Evolutionary conservation across 2,329 filamentous ascomycete species (phyloP).

Genomic region (Curvularia spicifera): DNA sequence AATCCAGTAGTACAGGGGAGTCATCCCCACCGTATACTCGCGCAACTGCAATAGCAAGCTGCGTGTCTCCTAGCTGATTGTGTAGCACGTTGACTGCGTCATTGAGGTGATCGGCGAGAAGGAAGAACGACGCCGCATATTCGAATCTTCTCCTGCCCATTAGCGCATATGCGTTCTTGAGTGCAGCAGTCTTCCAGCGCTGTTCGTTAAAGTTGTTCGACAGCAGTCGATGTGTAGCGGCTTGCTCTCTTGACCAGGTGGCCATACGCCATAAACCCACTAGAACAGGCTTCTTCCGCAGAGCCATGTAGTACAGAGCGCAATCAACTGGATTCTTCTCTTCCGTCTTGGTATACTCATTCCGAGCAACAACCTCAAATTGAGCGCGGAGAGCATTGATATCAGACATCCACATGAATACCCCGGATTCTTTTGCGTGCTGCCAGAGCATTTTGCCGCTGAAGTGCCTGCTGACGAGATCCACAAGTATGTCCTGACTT

Average conservation of each 20-base stretch:
- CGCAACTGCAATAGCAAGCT: conserved; percentile 86
- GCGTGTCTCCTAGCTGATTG: conserved; percentile 85
- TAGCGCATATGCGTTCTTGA: conserved; percentile 96
- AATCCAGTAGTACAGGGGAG: conserved; percentile 72
- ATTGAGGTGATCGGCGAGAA: conserved; percentile 82
- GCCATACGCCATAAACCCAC: conserved; percentile 96
- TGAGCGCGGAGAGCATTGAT: conserved; percentile 73
- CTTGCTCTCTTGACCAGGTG: conserved; percentile 84
- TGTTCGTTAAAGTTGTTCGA: conserved; percentile 89
- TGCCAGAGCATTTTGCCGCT: conserved; percentile 83
- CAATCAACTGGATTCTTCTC: conserved; percentile 90
- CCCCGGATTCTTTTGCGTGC: conserved; percentile 81
- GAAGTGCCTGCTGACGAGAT: conserved; percentile 81
- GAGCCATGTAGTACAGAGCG: conserved; percentile 86
- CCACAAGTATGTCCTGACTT: conserved; percentile 87
- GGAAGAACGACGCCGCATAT: conserved; percentile 95
- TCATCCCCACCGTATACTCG: conserved; percentile 88
- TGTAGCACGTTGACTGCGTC: conserved; percentile 87
- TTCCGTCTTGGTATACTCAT: conserved; percentile 88
- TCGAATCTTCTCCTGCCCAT: conserved; percentile 90
- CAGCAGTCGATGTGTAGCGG: conserved; percentile 76
- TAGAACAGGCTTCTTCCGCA: conserved; percentile 88
- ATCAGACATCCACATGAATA: conserved; percentile 95
- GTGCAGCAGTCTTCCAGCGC: conserved; percentile 84
- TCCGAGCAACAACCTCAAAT: conserved; percentile 89